Evolutionary conservation across 75 land plant genomes (phyloP).

Genomic region (Pinus albicaulis): DNA sequence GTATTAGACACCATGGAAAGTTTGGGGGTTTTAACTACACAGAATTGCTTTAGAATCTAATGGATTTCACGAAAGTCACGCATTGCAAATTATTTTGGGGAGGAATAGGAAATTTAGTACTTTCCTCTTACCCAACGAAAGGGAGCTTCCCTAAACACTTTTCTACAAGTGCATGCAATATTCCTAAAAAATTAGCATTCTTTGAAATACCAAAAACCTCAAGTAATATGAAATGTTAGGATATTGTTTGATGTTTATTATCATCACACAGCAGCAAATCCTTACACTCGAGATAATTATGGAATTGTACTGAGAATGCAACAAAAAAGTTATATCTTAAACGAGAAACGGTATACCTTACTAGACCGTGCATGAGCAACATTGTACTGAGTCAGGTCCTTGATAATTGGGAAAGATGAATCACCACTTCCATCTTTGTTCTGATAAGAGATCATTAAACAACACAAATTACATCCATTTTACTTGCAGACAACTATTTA

Average conservation of each 20-base stretch:
- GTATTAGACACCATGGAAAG: too few relatives aligned
- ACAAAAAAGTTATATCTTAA: too few relatives aligned
- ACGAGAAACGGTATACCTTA: conserved; percentile 51
- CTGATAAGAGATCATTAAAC: conserved; percentile 29
- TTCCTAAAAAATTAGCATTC: neutral
- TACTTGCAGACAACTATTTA: neutral
- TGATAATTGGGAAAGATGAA: conserved; percentile 85
- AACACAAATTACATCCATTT: neutral
- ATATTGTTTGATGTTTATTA: neutral
- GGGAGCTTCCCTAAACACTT: neutral
- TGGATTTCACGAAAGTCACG: too few relatives aligned
- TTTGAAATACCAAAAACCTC: neutral
- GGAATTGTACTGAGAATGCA: neutral
- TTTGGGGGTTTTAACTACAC: too few relatives aligned
- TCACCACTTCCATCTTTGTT: conserved; percentile 92
- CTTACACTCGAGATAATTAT: neutral
- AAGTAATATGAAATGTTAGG: neutral
- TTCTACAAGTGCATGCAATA: neutral
- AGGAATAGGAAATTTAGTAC: too few relatives aligned
- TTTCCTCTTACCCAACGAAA: neutral
- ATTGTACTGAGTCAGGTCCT: conserved; percentile 82
- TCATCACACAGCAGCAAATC: neutral
- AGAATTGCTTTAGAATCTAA: too few relatives aligned
- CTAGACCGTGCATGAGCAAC: conserved; percentile 91
- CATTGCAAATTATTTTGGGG: too few relatives aligned